Conservation (phyloP, 352 stramenopile species). For the Phytophthora pluvialis region DNA sequence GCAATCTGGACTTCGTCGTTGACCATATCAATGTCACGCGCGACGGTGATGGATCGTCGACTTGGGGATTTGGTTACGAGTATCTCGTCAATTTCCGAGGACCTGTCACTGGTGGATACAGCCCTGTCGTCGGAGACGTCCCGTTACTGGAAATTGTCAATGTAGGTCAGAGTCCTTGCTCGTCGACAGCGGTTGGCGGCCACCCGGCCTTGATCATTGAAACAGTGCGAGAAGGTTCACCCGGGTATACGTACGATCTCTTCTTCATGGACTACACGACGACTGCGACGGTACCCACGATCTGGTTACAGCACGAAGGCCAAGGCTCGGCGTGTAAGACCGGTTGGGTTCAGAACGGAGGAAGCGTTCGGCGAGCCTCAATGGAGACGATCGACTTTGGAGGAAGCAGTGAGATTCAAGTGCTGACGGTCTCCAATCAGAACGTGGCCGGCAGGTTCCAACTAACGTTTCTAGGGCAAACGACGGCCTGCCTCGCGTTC, state of each 20-base stretch:
- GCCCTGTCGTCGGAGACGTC: constrained; percentile 64
- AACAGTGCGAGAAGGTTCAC: constrained; percentile 60
- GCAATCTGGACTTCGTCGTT: constrained; percentile 37
- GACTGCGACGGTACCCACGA: constrained; percentile 4
- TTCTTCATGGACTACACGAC: constrained; percentile 63
- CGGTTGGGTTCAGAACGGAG: constrained; percentile 41
- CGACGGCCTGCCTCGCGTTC: constrained; percentile 51
- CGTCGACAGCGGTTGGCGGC: constrained; percentile 44
- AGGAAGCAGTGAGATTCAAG: constrained; percentile 72
- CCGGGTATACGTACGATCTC: constrained; percentile 76
- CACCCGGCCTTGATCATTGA: constrained; percentile 73
- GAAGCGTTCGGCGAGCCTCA: constrained; percentile 49
- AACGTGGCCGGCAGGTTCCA: constrained; percentile 38
- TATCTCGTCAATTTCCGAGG: constrained; percentile 75
- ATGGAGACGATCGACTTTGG: constrained; percentile 51
- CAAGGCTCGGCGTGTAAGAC: constrained; percentile 18
- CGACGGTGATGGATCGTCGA: constrained; percentile 63
- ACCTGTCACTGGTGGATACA: constrained; percentile 59
- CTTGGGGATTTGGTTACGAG: constrained; percentile 81
- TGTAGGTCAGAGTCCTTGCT: constrained; percentile 51
- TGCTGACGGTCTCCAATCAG: constrained; percentile 43
- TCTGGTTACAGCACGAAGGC: constrained; percentile 49
- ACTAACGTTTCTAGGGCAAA: constrained; percentile 53
- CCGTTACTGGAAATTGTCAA: constrained; percentile 57
- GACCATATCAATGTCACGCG: constrained; percentile 73